Conservation (phyloP, 2,329 filamentous ascomycete species). For the Ilyonectria sp. region DNA sequence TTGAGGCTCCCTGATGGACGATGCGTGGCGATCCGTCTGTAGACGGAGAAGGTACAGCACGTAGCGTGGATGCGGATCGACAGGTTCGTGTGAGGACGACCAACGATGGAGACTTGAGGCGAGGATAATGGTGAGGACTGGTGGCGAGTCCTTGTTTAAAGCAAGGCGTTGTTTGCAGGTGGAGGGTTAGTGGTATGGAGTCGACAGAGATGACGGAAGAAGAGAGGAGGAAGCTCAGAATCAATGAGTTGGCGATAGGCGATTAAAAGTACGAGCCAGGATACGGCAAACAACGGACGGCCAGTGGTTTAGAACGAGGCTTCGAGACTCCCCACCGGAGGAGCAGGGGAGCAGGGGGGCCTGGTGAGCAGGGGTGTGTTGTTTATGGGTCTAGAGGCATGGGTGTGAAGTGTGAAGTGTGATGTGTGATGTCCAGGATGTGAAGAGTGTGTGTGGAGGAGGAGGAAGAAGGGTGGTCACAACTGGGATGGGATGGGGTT, state of each 20-base stretch:
- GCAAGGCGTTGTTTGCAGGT: conserved; percentile 30
- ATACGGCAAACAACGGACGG: conserved; percentile 40
- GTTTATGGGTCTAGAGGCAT: conserved; percentile 36
- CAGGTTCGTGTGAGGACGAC: conserved; percentile 31
- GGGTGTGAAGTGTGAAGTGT: conserved; percentile 28
- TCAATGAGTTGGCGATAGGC: conserved; percentile 35
- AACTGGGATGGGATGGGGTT: not conserved
- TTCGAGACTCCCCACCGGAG: conserved; percentile 42
- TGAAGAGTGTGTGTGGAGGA: conserved; percentile 14
- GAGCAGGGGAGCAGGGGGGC: conserved; percentile 1
- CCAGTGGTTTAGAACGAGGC: conserved; percentile 50
- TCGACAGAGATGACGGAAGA: conserved; percentile 44
- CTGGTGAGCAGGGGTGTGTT: conserved; percentile 21
- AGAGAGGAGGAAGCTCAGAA: conserved; percentile 35
- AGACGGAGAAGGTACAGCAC: conserved; percentile 23
- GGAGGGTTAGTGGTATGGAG: conserved; percentile 43
- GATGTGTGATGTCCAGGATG: conserved; percentile 22
- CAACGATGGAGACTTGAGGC: conserved; percentile 35
- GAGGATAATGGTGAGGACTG: conserved; percentile 20
- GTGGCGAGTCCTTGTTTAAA: conserved; percentile 21
- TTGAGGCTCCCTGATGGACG: not conserved
- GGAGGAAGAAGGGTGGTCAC: not conserved
- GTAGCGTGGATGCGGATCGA: conserved; percentile 30
- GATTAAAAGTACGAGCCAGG: conserved; percentile 48
- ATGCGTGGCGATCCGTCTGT: conserved; percentile 30